Evolutionary conservation across 306 rosid species (phyloP).

Genomic region (Vigna unguiculata): DNA sequence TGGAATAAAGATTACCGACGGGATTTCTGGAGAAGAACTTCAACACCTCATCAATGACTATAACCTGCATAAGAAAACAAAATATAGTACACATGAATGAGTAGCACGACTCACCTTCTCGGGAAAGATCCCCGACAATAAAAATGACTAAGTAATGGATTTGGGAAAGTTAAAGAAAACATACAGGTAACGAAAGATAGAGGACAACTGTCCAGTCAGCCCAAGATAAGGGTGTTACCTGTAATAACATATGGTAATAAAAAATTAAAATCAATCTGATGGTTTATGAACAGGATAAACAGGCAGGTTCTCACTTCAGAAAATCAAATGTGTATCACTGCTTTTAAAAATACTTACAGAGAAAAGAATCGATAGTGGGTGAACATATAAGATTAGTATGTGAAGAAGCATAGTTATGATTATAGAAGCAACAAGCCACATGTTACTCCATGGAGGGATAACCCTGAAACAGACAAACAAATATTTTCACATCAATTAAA

Average conservation of each 20-base stretch:
- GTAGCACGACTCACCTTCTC: conserved; percentile 21
- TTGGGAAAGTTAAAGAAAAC: conserved; percentile 44
- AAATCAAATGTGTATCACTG: conserved; percentile 30
- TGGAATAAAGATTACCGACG: conserved; percentile 58
- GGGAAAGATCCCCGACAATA: conserved; percentile 22
- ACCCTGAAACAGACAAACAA: conserved; percentile 61
- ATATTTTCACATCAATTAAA: conserved; percentile 35
- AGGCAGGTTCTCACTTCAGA: conserved; percentile 29
- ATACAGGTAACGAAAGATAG: conserved; percentile 92
- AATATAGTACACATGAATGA: conserved; percentile 31
- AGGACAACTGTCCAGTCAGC: conserved; percentile 89
- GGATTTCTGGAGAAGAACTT: conserved; percentile 92
- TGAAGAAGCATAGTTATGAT: conserved; percentile 90
- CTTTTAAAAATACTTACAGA: conserved; percentile 72
- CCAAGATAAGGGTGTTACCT: conserved; percentile 94
- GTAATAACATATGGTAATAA: conserved; percentile 42
- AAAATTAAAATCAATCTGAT: conserved; percentile 26
- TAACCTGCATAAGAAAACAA: conserved; percentile 61
- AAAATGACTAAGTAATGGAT: conserved; percentile 12
- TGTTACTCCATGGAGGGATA: conserved; percentile 97
- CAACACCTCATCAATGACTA: conserved; percentile 88
- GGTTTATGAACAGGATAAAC: conserved; percentile 31
- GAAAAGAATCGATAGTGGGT: conserved; percentile 90
- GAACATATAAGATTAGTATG: conserved; percentile 80
- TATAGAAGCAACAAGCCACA: conserved; percentile 96